Evolutionary conservation across 2,329 filamentous ascomycete genomes (phyloP), one percentile per base, ranked within the genome.

Genomic region (Ampelomyces quisqualis): DNA sequence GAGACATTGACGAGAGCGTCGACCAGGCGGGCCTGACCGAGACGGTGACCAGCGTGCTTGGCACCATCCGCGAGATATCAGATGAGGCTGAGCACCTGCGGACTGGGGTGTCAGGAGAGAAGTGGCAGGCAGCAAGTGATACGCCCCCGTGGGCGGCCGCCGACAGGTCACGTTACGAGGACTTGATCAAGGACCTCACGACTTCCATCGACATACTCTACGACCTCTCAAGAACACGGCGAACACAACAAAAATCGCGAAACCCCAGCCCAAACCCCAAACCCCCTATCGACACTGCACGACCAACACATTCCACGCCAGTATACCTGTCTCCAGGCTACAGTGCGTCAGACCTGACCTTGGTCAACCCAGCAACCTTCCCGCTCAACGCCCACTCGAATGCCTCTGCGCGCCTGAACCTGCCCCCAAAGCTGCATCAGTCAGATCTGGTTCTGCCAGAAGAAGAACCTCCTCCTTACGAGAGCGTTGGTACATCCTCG

Each of bases 181-280:
- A 89, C 55, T 73, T 90, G 10, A 78, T 90, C 26, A 78, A 79
- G 48, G 86, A 90, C 57, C 72, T 90, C 49, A 90, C 85, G 11
- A 80, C 81, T 5, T 88, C 85, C 2, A 88, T 90, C 62, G 87
- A 90, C 66, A 88, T 84, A 0, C 75, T 91, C 1, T 90, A 87
- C 63, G 85, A 90, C 58, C 73, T 90, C 10, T 89, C 86, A 0
- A 73, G 82, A 34, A 85, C 84, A 10, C 75, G 85, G 14, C 71
- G 76, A 46, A 70, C 73, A n/a, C 61, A 53, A 14, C 50, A 54
- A 35, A 46, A 38, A 26, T 32, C 58, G 47, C 32, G 51, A 44
- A 20, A 40, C 35, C 38, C 38, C 13, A 52, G 48, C 18, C 47
- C 57, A 17, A 45, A 48, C 18, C 21, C 43, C 28, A 65, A 65